Evolutionary conservation across 768 basidiomycete species (phyloP), one percentile per base, ranked within the genome.

Genomic region (Chalciporus piperatus): DNA sequence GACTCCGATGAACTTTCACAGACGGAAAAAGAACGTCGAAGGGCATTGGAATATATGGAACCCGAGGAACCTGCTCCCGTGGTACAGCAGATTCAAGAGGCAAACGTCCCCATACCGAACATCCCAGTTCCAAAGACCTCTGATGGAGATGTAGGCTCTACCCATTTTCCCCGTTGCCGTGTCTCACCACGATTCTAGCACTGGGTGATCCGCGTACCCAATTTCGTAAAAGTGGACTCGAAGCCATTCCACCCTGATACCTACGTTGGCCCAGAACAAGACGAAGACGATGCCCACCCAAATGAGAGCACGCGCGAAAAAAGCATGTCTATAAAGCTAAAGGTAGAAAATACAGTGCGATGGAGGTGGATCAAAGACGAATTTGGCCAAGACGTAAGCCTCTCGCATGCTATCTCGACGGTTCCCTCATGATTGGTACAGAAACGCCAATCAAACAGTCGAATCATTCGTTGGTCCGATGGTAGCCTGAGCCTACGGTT

Each of bases 381-480:
- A 50, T 72, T 76, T 37, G 90, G 86, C 6, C 73, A 82, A 62
- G 87, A 90, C 61, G 95, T 95, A 62, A 74, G 90, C 77, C 10
- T 7, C 38, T 28, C 12, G 27, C 41, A 20, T 20, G 20, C 23
- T 10, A 6, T 1, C 17, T 28, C 32, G 27, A 25, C 42, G n/a
- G 10, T 38, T 19, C 48, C 48, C 41, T 59, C 41, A 33, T 27
- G 33, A 20, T 16, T 33, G 45, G 17, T 45, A 37, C 67, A 97
- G 94, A 75, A 72, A 58, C 81, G 85, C 57, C 87, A 95, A 74
- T 92, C 92, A 14, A 99, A 99, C 64, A 84, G 88, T 56, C 87
- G 94, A 27, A 74, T 98, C 35, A 83, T 99, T 51, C 83, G 89
- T 13, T 99, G 97, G 97, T 97, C 94, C 6, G 97, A 99, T 66